These are phyloP conservation scores for Phytopythium mirpurense DNA, from an alignment of 352 stramenopile genomes.

Conservation along the genomic window DNA sequence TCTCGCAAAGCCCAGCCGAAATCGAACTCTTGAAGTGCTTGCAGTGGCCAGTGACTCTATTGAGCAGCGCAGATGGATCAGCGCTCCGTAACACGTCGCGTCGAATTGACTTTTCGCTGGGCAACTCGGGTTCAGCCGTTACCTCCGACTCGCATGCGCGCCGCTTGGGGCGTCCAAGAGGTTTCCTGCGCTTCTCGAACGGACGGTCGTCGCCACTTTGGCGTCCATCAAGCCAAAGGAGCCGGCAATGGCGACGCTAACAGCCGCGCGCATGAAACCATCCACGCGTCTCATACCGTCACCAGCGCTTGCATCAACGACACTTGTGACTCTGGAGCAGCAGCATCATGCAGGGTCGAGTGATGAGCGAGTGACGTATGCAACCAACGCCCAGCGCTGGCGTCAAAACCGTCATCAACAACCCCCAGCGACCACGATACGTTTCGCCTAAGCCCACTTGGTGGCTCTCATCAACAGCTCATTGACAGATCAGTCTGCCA, in stretches of 20 bases:
- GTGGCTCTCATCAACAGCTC: too few relatives aligned
- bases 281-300: not conserved
- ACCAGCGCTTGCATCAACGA: not conserved
- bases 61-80: not conserved
- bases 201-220: not conserved
- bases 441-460: constrained; percentile 7
- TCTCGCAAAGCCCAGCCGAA: not conserved
- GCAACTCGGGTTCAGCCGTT: not conserved
- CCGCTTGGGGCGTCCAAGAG: not conserved
- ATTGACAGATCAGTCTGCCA: not conserved
- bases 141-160: not conserved
- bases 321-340: too few relatives aligned
- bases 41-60: too few relatives aligned
- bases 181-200: not conserved
- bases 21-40: too few relatives aligned
- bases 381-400: not conserved
- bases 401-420: constrained; percentile 2
- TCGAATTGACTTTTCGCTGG: not conserved
- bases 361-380: not conserved
- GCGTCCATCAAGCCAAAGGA: constrained; percentile 2
- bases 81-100: too few relatives aligned
- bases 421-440: not conserved
- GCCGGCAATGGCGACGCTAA: not conserved
- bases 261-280: not conserved
- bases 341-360: not conserved